phyloP scores from a whole-genome alignment of 306 rosid genomes.

The Medicago arabica region DNA sequence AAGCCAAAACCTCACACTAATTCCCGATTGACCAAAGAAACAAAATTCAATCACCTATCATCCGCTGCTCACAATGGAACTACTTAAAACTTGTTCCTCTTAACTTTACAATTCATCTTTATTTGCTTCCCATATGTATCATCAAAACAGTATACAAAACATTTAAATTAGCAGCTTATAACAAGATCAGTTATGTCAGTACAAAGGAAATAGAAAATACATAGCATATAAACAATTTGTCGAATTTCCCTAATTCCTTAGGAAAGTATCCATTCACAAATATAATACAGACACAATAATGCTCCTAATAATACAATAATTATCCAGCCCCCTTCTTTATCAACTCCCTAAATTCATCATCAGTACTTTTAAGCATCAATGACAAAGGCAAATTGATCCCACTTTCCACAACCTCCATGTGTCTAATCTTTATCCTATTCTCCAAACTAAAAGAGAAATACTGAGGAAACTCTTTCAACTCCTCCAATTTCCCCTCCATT shows the following conservation, averaged over 20 bases:
- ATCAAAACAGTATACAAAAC: constrained; percentile 25
- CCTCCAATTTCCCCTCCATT: constrained; percentile 70
- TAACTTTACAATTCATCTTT: constrained; percentile 3
- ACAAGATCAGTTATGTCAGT: constrained; percentile 13
- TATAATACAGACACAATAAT: constrained; percentile 27
- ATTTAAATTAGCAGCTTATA: constrained; percentile 16
- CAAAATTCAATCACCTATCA: no score
- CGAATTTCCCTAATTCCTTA: constrained; percentile 15
- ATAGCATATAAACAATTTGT: constrained; percentile 27
- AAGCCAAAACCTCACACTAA: no score
- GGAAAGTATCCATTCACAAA: constrained; percentile 11
- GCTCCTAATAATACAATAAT: constrained; percentile 19
- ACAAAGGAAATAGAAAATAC: constrained; percentile 12
- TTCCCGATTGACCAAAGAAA: no score
- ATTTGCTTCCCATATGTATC: constrained; percentile 30
- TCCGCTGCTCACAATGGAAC: no score
- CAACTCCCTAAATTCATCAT: constrained; percentile 70
- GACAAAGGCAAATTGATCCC: constrained; percentile 67
- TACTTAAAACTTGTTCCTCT: background rate
- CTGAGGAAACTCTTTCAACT: constrained; percentile 82
- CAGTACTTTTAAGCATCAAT: constrained; percentile 79
- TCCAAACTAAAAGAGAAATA: constrained; percentile 88
- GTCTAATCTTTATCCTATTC: constrained; percentile 90
- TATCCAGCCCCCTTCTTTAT: constrained; percentile 36
- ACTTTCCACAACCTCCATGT: constrained; percentile 58